Conservation (phyloP, 1,284 basidiomycete species). For the Sanghuangporus baumii region DNA sequence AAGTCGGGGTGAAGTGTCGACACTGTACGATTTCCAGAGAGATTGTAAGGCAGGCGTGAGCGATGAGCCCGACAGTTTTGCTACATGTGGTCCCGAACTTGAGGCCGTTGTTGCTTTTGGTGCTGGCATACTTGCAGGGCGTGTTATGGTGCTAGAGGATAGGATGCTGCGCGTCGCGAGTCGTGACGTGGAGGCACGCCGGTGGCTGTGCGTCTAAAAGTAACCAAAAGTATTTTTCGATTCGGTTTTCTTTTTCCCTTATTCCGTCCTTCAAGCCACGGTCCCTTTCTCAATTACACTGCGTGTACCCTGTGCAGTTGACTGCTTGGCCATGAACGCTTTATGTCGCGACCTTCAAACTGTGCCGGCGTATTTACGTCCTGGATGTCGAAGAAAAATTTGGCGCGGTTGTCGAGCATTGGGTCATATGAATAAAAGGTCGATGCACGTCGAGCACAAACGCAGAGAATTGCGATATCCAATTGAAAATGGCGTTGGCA, state of each 20-base stretch:
- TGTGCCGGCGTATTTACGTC: conserved; percentile 16
- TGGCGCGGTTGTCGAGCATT: neutral
- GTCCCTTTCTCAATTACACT: neutral
- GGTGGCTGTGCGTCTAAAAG: conserved; percentile 16
- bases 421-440: conserved; percentile 25
- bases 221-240: neutral
- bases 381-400: neutral
- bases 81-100: conserved; percentile 32
- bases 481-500: conserved; percentile 62
- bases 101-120: conserved; percentile 32
- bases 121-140: conserved; percentile 23
- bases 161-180: neutral
- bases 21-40: conserved; percentile 74
- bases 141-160: neutral
- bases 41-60: conserved; percentile 44
- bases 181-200: conserved; percentile 13
- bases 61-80: conserved; percentile 22
- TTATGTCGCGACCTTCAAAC: conserved; percentile 23
- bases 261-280: neutral
- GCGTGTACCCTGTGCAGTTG: neutral
- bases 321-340: conserved; percentile 23
- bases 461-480: conserved; percentile 52
- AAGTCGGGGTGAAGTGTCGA: conserved; percentile 75
- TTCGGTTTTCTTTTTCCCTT: neutral
- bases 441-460: conserved; percentile 43